Evolutionary conservation across 2,329 filamentous ascomycete species (phyloP).

Genomic region (Polychaeton citri): DNA sequence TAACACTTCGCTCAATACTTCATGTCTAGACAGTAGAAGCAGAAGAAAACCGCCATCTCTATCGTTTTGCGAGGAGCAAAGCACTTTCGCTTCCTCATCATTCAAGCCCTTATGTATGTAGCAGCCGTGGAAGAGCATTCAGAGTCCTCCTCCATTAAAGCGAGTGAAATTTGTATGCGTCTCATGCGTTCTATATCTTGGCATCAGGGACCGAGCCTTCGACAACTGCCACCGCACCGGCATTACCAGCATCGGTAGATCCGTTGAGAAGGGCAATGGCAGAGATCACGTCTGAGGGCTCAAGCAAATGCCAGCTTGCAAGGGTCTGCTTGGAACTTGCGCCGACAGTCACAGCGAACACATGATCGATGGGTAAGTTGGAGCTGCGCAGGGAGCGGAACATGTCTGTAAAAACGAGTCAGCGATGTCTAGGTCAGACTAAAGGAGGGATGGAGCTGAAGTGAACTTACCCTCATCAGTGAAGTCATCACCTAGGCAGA

Average conservation of each 20-base stretch:
- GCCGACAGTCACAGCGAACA: slow-evolving; percentile 86
- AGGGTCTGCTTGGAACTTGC: slow-evolving; percentile 84
- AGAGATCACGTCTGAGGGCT: slow-evolving; percentile 71
- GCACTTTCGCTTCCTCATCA: too few species aligned
- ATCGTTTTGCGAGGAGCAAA: too few species aligned
- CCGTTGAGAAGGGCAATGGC: slow-evolving; percentile 22
- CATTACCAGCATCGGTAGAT: slow-evolving; percentile 16
- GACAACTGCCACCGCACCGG: slow-evolving; percentile 16
- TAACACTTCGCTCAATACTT: too few species aligned
- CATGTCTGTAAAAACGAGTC: slow-evolving; percentile 40
- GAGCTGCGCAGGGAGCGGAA: slow-evolving; percentile 64
- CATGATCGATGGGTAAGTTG: slow-evolving; percentile 46
- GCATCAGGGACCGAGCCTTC: slow-evolving; percentile 15
- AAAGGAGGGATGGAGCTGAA: neutral
- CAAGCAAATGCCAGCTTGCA: slow-evolving; percentile 78
- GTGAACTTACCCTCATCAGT: slow-evolving; percentile 73
- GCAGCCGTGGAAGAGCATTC: neutral
- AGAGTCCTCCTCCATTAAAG: neutral
- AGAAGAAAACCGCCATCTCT: too few species aligned
- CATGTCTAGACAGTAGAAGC: too few species aligned
- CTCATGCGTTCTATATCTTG: neutral
- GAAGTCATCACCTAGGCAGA: slow-evolving; percentile 90
- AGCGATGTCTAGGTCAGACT: slow-evolving; percentile 13
- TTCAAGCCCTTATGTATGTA: too few species aligned
- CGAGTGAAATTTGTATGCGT: too few species aligned